Evolutionary conservation across 2,329 filamentous ascomycete species (phyloP), one percentile per base, ranked within the genome.

Genomic region (Colletotrichum gloeosporioides): DNA sequence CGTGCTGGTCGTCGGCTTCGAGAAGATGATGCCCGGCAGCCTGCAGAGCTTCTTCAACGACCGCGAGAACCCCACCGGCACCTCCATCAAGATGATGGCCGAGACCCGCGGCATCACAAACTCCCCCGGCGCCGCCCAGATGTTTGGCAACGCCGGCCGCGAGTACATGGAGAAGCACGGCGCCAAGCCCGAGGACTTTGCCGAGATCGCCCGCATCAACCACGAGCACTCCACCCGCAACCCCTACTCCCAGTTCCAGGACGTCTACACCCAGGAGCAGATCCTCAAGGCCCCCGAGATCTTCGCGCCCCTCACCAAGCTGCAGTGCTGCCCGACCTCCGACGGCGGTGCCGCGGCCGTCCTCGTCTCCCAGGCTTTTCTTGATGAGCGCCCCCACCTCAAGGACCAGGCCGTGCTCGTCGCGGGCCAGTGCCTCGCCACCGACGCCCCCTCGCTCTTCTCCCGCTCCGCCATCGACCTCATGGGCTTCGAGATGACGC

Each of bases 91-190:
- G 83, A 96, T 98, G 91, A 96, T 98, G 95, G 92, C 90, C 72
- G 92, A 92, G 81, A 98, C 96, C 1, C 88, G 95, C 68, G 96
- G 96, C 2, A 79, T 96, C 44, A 95, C 94, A 4, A 95, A 96
- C 78, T 94, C 95, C 1, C 96, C 96, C 0, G 94, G 94, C 6
- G 95, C 96, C 0, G 95, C 96, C 0, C 97, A 99, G 87, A 93
- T 98, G 90, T 99, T 99, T 84, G 97, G 96, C 53, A 99, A 99
- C 82, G 96, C 96, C 16, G 96, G 96, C 3, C 86, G 92, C 69
- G 96, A 99, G 87, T 98, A 99, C 84, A 98, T 98, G 88, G 96
- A 98, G 88, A 96, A 95, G 93, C 96, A 95, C 85, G 96, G 96
- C 72, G 97, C 96, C 75, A 95, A 90, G 81, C 83, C 90, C 13